Evolutionary conservation across 2,329 filamentous ascomycete species (phyloP).

Genomic region (Orbilia blumenaviensis): DNA sequence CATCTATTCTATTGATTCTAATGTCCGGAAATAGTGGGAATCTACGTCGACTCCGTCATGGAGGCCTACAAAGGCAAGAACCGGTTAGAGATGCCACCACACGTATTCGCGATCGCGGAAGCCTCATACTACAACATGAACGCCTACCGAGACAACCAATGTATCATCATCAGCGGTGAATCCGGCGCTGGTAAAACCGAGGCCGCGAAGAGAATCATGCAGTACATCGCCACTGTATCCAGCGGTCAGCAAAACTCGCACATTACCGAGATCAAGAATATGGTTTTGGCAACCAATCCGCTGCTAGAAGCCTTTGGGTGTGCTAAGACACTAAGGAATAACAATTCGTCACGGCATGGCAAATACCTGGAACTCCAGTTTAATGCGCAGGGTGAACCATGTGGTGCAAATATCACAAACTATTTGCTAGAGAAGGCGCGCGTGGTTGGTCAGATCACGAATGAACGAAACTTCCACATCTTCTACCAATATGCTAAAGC

Average conservation of each 20-base stretch:
- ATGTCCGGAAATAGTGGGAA: conserved; percentile 76
- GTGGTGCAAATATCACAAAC: conserved; percentile 94
- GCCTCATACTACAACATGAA: conserved; percentile 85
- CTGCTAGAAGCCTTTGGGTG: conserved; percentile 99
- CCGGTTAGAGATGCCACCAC: conserved; percentile 92
- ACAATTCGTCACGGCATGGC: conserved; percentile 98
- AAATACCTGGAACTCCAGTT: conserved; percentile 99
- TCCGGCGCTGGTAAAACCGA: conserved; percentile 99
- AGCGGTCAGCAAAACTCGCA: conserved; percentile 74
- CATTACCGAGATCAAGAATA: conserved; percentile 98
- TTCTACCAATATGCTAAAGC: conserved; percentile 97
- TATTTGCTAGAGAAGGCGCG: conserved; percentile 95
- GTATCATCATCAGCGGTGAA: conserved; percentile 96
- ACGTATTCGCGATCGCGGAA: conserved; percentile 98
- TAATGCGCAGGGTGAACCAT: conserved; percentile 91
- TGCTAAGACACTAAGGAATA: conserved; percentile 97
- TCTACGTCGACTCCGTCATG: conserved; percentile 98
- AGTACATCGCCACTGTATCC: conserved; percentile 98
- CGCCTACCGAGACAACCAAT: conserved; percentile 94
- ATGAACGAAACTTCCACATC: conserved; percentile 98
- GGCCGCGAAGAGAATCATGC: conserved; percentile 99
- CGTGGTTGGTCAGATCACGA: conserved; percentile 96
- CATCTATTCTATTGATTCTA: neutral
- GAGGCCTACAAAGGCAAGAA: conserved; percentile 98
- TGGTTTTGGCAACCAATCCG: conserved; percentile 96